Percentiles rank a stretch among this genome's conserved stretches.
These are phyloP conservation scores for Pisolithus albus DNA, from an alignment of 768 basidiomycete species.

Conservation along the genomic window DNA sequence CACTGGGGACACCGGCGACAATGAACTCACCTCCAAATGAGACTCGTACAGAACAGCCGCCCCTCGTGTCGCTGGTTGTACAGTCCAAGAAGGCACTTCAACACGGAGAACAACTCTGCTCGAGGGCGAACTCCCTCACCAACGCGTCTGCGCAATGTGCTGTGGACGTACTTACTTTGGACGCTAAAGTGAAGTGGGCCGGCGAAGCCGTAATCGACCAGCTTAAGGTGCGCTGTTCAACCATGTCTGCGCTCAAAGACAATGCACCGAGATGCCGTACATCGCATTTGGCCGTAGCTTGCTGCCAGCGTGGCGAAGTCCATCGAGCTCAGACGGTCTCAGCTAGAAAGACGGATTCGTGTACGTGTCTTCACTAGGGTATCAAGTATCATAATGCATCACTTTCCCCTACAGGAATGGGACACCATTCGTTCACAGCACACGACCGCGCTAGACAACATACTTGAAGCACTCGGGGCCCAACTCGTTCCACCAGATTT, in stretches of 20 bases:
- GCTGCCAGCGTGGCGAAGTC: constrained; percentile 67
- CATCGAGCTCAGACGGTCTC: constrained; percentile 63
- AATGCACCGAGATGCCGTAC: neutral
- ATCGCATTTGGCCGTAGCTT: constrained; percentile 39
- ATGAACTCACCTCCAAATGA: constrained; percentile 18
- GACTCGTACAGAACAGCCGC: constrained; percentile 38
- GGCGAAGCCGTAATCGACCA: constrained; percentile 69
- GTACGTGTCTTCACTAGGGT: constrained; percentile 31
- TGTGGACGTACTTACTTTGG: constrained; percentile 67
- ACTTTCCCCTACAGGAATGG: constrained; percentile 49
- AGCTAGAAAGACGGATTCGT: constrained; percentile 54
- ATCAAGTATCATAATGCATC: neutral
- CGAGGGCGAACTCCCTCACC: constrained; percentile 55
- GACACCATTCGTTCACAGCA: constrained; percentile 56
- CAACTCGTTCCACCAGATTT: constrained; percentile 77
- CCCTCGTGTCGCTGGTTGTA: constrained; percentile 68
- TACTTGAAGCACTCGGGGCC: constrained; percentile 65
- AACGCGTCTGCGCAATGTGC: constrained; percentile 58
- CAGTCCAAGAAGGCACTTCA: constrained; percentile 81
- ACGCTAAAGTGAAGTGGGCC: constrained; percentile 77
- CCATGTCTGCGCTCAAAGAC: neutral
- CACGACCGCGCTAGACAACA: constrained; percentile 54
- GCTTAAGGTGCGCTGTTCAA: constrained; percentile 47
- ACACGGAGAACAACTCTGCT: constrained; percentile 70
- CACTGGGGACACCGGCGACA: neutral